A percentile compares a stretch with the other conserved stretches of the same genome.
phyloP scores from a whole-genome alignment of 495 filamentous ascomycete genomes.

The Hypoxylon trugodes region DNA sequence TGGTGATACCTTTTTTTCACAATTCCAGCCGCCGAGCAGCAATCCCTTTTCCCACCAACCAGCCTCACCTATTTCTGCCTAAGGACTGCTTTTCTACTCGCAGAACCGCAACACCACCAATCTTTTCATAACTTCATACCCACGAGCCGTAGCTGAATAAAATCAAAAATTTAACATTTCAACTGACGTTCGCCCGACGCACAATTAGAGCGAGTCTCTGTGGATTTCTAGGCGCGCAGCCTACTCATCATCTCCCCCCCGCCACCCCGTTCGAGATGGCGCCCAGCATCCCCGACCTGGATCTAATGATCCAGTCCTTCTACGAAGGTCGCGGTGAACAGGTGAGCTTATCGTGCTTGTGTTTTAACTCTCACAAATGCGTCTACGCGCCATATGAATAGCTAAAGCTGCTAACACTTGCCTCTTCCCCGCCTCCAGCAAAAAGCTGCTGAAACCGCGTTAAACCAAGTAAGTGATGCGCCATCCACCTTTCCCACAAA shows the following conservation, averaged over 20 bases:
- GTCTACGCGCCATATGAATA: slow-evolving; percentile 13
- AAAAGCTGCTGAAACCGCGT: slow-evolving; percentile 92
- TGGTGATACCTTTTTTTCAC: slow-evolving; percentile 37
- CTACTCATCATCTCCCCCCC: slow-evolving; percentile 34
- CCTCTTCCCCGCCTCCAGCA: slow-evolving; percentile 67
- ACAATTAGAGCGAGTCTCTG: slow-evolving; percentile 32
- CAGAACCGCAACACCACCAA: neutral
- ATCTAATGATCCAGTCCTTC: slow-evolving; percentile 94
- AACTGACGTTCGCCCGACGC: slow-evolving; percentile 18
- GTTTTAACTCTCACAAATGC: slow-evolving; percentile 2
- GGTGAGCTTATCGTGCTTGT: slow-evolving; percentile 61
- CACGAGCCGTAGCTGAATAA: too few species aligned
- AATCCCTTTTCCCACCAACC: slow-evolving; percentile 4
- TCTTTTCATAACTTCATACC: neutral
- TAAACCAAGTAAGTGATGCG: slow-evolving; percentile 83
- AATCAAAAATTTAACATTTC: neutral
- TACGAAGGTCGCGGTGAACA: slow-evolving; percentile 94
- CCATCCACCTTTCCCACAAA: slow-evolving; percentile 5
- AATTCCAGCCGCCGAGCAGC: neutral
- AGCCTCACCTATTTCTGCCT: neutral
- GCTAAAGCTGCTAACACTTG: slow-evolving; percentile 40
- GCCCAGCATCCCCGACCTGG: slow-evolving; percentile 85
- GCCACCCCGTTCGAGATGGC: slow-evolving; percentile 53
- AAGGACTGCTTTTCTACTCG: slow-evolving; percentile 1
- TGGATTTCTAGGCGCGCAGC: slow-evolving; percentile 43